A percentile compares a stretch with the other conserved stretches of the same genome.
Conservation (phyloP, 2,329 filamentous ascomycete species). For the Exophiala sp. region DNA sequence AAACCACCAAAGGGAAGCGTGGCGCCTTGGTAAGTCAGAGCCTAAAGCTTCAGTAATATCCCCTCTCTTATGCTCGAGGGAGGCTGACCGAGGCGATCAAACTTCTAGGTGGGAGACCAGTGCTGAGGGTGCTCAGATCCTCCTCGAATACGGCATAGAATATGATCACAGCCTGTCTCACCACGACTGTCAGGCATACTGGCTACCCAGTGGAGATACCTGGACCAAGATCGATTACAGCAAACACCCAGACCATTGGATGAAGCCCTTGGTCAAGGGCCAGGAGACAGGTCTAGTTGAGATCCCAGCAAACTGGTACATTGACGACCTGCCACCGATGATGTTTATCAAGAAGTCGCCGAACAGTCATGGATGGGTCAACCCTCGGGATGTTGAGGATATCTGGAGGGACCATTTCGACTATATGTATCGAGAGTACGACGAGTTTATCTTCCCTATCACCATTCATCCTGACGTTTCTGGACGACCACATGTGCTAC, state of each 20-base stretch:
- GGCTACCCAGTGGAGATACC: conserved; percentile 39
- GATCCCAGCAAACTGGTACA: conserved; percentile 42
- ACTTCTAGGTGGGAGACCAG: conserved; percentile 63
- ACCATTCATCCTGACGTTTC: conserved; percentile 70
- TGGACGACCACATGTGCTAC: conserved; percentile 63
- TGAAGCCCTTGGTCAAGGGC: conserved; percentile 35
- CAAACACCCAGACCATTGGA: conserved; percentile 40
- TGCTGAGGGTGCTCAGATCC: conserved; percentile 54
- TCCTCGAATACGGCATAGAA: conserved; percentile 42
- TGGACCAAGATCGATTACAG: conserved; percentile 44
- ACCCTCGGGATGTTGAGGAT: conserved; percentile 50
- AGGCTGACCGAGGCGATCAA: not conserved
- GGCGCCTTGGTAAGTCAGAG: conserved; percentile 50
- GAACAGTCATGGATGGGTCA: conserved; percentile 55
- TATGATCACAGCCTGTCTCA: conserved; percentile 40
- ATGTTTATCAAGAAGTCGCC: conserved; percentile 46
- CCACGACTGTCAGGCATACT: conserved; percentile 43
- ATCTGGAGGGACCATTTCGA: conserved; percentile 47
- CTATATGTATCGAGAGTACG: conserved; percentile 69
- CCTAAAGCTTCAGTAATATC: not conserved
- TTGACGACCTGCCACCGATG: conserved; percentile 37
- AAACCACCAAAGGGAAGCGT: conserved; percentile 69
- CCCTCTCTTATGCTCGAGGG: too few relatives aligned
- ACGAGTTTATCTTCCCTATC: conserved; percentile 71
- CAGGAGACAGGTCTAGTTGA: conserved; percentile 33